Evolutionary conservation across 2,329 filamentous ascomycete genomes (phyloP), one percentile per base, ranked within the genome.

Genomic region (Zymoseptoria ardabiliae): DNA sequence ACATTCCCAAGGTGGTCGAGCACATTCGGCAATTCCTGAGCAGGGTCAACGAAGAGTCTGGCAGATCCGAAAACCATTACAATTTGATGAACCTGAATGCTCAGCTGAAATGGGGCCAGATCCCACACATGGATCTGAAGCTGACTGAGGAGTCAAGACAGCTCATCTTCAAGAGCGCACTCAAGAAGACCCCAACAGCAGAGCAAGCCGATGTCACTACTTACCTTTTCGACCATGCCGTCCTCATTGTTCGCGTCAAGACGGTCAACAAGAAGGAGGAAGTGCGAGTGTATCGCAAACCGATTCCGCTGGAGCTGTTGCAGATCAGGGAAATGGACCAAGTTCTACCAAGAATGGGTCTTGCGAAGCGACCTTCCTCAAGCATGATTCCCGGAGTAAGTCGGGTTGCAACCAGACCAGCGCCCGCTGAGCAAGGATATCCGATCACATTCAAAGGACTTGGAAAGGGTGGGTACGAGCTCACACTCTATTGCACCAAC

Each of bases 261-360:
- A 87, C 88, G 61, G 89, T 89, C 60, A 96, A 94, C 73, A 97
- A 97, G 78, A 85, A 85, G 50, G 94, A 99, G 73, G 93, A 97
- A 72, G 87, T 95, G 62, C 94, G 95, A 72, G 94, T 96, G 0
- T 97, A 97, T 75, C 85, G 91, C 69, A 90, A 92, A 78, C 94
- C 94, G 0, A 99, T 99, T 66, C 94, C 94, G 13, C 78, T 99
- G 30, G 94, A 99, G 73, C 81, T 99, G 6, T 81, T 99, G 17
- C 87, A 94, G 22, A 97, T 99, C 66, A 87, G 89, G 56, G 93
- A 97, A 72, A 97, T 99, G 93, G 93, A 97, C 56, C 91, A 97
- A 72, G 87, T 97, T 28, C 90, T 96, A 50, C 92, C 92, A 2
- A 86, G 84, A 63, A 76, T 87, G 54, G 91, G 91, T 22, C 81